Base-by-base conservation (phyloP, 108 stramenopile species). In the Cafeteria roenbergensis region DNA sequence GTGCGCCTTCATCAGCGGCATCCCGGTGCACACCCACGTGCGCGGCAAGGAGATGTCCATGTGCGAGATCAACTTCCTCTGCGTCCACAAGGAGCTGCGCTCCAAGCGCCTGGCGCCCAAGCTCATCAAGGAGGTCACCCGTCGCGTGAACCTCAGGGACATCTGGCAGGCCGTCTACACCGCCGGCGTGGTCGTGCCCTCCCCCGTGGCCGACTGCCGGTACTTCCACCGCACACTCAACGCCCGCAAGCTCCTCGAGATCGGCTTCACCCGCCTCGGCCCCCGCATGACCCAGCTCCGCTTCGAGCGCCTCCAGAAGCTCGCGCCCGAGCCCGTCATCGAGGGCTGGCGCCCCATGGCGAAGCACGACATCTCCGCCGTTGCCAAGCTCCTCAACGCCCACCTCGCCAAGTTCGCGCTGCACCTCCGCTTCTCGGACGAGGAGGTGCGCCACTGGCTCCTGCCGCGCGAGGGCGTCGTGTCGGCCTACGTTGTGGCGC, bases 31-130 rank as follows among this genome's bases (percentile, higher is more conserved):
- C 59, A 75, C 87, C 21, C 65, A 73, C 48, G 87, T 86, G 29
- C 62, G 84, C 59, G 75, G 73, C 33, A 57, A 60, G 35, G 27
- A 58, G 32, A 57, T 71, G 50, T 30, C 48, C 35, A 51, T 83
- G 77, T 92, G 90, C 42, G 97, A 99, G 75, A 93, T 99, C 62
- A 99, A 99, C 78, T 99, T 94, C 77, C 72, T 96, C 34, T 99
- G 97, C 73, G 93, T 99, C n/a, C 94, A 94, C 84, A 93, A 95
- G 80, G 93, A 93, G 66, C 73, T 99, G 0, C 78, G 97, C 0
- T 72, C 83, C 60, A 99, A 99, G 81, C 88, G 97, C 21, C 67
- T 99, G 61, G 97, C 97, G 6, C 94, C 97, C 0, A 93, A 96
- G 48, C 73, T 99, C 9, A 99, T 96, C 74, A 99, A 97, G 86